Evolutionary conservation across 1,284 basidiomycete genomes (phyloP), one percentile per base, ranked within the genome.

Genomic region (Microbotryum violaceum): DNA sequence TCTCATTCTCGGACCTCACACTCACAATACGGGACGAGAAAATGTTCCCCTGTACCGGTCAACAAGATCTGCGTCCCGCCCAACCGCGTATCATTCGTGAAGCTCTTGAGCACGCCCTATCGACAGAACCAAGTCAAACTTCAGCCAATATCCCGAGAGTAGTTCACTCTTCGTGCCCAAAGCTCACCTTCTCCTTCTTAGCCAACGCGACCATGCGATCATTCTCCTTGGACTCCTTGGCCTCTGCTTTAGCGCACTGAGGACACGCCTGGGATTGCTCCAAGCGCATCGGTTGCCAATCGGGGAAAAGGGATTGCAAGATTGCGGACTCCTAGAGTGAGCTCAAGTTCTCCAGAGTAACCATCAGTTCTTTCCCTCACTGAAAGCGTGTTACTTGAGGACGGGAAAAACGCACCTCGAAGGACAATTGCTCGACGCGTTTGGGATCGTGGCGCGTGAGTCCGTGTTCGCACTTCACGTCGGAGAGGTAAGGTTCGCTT

Each of bases 381-480:
- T 31, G 9, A 9, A 31, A 2, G 2, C 8, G 31, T 7, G 7
- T 31, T 31, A 31, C 31, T 31, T 31, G 31, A 31, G 31, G 8
- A 31, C 9, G 31, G 31, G 8, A 31, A 31, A 31, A 9, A 54
- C 77, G 67, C 65, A 83, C 86, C 76, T 82, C 76, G 29, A 65
- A 69, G 46, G 85, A 83, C 72, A 90, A 85, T 8, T 56, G 6
- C 3, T 27, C 37, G 4, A 63, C 61, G 4, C 49, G 46, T 23
- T 47, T 50, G 12, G 46, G 16, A 5, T 70, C 84, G 14, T 82
- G 78, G 20, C 80, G 78, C 54, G 88, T 73, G 2, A 74, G 75
- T 37, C 79, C 83, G 68, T 90, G 88, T 68, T 85, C 83, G 72
- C 88, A 90, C 12, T 75, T 72, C 53, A 89, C 84, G 70, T 90